Percentiles rank a stretch among this genome's conserved stretches.
phyloP scores from a whole-genome alignment of 768 basidiomycete genomes.

The Collybia nuda region DNA sequence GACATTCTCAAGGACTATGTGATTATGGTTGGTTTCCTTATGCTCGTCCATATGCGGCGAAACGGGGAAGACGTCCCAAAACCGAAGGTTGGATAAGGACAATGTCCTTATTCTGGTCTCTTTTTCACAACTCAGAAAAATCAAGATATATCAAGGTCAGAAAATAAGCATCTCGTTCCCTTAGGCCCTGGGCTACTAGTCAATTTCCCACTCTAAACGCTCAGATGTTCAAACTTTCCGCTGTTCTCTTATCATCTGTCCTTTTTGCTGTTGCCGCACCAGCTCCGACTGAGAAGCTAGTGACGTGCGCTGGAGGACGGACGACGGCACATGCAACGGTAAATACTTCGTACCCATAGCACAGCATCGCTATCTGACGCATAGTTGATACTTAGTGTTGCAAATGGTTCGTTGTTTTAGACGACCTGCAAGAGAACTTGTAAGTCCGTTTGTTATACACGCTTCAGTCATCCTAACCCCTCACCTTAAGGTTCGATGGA shows the following conservation, averaged over 20 bases:
- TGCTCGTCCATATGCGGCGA: too few relatives aligned
- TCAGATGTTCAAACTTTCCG: slow-evolving; percentile 1
- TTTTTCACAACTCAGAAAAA: background rate
- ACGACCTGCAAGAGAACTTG: slow-evolving; percentile 32
- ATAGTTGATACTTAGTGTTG: slow-evolving; percentile 20
- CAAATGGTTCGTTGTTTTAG: slow-evolving; percentile 32
- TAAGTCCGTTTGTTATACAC: slow-evolving; percentile 4
- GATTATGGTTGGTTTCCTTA: too few relatives aligned
- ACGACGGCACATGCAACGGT: slow-evolving; percentile 10
- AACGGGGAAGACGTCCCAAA: too few relatives aligned
- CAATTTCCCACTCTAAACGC: background rate
- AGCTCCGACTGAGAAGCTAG: background rate
- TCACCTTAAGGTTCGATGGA: slow-evolving; percentile 22
- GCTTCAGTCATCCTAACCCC: background rate
- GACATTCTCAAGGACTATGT: too few relatives aligned
- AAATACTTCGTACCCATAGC: background rate
- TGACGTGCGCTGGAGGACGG: slow-evolving; percentile 18
- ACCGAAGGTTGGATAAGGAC: too few relatives aligned
- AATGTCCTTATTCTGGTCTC: too few relatives aligned
- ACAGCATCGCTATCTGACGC: background rate
- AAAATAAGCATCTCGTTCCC: background rate
- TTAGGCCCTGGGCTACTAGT: background rate
- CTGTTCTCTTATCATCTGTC: background rate
- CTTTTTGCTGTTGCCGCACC: background rate
- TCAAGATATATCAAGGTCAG: background rate